These are phyloP conservation scores for Exophiala bonariae DNA, from an alignment of 2,329 filamentous ascomycete genomes.

Conservation along the genomic window DNA sequence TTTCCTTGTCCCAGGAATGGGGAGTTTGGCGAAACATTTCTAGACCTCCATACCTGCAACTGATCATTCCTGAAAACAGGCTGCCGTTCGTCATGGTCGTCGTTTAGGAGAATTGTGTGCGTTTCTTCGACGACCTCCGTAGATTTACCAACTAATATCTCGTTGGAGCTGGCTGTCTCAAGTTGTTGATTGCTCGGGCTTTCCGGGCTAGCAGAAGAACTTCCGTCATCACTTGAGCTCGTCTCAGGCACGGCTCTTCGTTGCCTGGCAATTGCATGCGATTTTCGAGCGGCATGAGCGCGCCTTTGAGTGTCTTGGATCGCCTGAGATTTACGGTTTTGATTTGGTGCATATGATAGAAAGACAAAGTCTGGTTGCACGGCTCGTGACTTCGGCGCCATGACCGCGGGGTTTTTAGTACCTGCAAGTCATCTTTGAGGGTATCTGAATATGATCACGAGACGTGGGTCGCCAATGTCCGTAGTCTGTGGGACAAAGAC, in stretches of 20 bases:
- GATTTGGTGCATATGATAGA: not conserved
- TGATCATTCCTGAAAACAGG: not conserved
- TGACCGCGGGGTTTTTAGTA: no score
- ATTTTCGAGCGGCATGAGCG: slow-evolving; percentile 1
- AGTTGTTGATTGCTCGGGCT: not conserved
- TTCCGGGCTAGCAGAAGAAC: not conserved
- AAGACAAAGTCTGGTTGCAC: slow-evolving; percentile 1
- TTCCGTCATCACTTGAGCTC: not conserved
- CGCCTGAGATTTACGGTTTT: not conserved
- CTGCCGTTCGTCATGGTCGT: not conserved
- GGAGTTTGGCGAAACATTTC: not conserved
- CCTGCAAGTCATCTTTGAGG: no score
- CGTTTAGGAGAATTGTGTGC: no score
- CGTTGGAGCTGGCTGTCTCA: no score
- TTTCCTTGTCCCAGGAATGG: not conserved
- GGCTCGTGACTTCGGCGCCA: no score
- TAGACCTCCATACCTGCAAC: no score
- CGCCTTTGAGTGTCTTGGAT: slow-evolving; percentile 1
- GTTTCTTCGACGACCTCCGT: no score
- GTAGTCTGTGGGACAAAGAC: no score
- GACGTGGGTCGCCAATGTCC: no score
- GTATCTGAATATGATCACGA: no score
- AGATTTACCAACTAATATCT: not conserved
- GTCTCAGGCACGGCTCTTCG: not conserved
- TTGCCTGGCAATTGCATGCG: not conserved